These are phyloP conservation scores for Skeletonema tropicum DNA, from an alignment of 108 stramenopile genomes.

Conservation along the genomic window DNA sequence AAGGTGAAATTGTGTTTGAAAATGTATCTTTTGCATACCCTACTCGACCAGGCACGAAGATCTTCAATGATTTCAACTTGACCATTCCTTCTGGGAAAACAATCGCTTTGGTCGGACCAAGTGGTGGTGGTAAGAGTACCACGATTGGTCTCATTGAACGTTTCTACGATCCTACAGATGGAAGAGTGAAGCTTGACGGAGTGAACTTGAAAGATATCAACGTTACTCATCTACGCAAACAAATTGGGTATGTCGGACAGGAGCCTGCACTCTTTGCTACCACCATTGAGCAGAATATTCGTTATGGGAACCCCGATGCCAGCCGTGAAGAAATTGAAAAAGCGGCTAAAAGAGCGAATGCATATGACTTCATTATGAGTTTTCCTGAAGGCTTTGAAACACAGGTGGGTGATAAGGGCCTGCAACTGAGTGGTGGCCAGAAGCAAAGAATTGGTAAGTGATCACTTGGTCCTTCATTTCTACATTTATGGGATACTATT, in stretches of 20 bases:
- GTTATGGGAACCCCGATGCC: conserved; percentile 73
- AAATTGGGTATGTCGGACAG: conserved; percentile 93
- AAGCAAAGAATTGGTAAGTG: conserved; percentile 84
- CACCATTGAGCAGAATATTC: conserved; percentile 90
- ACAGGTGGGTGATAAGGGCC: conserved; percentile 85
- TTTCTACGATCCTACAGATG: conserved; percentile 89
- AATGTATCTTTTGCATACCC: conserved; percentile 89
- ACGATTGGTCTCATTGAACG: conserved; percentile 81
- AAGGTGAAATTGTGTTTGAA: conserved; percentile 62
- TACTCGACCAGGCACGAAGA: conserved; percentile 62
- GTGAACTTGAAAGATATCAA: conserved; percentile 83
- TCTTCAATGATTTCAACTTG: conserved; percentile 66
- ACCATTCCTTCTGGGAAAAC: conserved; percentile 60
- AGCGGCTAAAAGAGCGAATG: conserved; percentile 90
- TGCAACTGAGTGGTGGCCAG: conserved; percentile 91
- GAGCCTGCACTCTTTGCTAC: conserved; percentile 93
- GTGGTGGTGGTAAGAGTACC: conserved; percentile 81
- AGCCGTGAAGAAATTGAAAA: conserved; percentile 74
- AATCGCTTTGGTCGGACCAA: conserved; percentile 73
- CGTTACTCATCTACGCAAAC: conserved; percentile 70
- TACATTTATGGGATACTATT: not conserved
- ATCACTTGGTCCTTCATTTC: not conserved
- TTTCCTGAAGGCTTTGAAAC: conserved; percentile 87
- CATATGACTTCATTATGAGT: conserved; percentile 81
- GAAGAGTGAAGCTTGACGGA: conserved; percentile 85